Evolutionary conservation across 148 eudicot genomes (phyloP), one percentile per base, ranked within the genome.

Genomic region (Fagopyrum homotropicum): DNA sequence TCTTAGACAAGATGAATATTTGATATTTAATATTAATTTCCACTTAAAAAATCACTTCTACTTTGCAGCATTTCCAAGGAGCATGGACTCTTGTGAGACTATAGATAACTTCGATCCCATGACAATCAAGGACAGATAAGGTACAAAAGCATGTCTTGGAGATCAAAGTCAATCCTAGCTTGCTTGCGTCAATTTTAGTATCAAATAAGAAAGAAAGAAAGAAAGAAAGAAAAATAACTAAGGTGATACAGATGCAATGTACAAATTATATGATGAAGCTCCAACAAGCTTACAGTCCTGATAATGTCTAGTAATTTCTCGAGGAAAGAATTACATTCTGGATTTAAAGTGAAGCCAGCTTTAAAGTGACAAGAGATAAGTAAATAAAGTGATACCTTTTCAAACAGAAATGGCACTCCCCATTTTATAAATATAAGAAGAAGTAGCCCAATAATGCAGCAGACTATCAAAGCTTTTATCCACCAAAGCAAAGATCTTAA

Each of bases 331-430:
- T 16, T 16, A 69, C 15, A 11, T 40, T 43, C 49, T 46, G 22
- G 63, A 0, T 22, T 50, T 61, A 29, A 9, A 30, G 1, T n/a
- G 60, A 45, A 55, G 2, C 40, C 15, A 11, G 56, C 73, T 17
- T 46, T 17, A 7, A 7, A 57, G n/a, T 71, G n/a, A 63, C 22
- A 59, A 10, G 43, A 17, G 8, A 74, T 60, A 22, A 6, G 46
- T 61, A 61, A 61, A n/a, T 47, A 51, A 70, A 66, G 56, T 6
- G 2, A 64, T 86, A 93, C 98, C 97, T 93, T 89, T 81, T 93
- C 91, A 59, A 93, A 91, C 75, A 86, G 75, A 81, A 91, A 89
- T 52, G 98, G 98, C 70, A 89, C 84, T 81, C 98, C 98, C 93
- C 96, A 91, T 77, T 91, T 93, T 49, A 88, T 29, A 16, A 89